phyloP scores from a whole-genome alignment of 2,329 filamentous ascomycete species.

The Trichoderma sp. region DNA sequence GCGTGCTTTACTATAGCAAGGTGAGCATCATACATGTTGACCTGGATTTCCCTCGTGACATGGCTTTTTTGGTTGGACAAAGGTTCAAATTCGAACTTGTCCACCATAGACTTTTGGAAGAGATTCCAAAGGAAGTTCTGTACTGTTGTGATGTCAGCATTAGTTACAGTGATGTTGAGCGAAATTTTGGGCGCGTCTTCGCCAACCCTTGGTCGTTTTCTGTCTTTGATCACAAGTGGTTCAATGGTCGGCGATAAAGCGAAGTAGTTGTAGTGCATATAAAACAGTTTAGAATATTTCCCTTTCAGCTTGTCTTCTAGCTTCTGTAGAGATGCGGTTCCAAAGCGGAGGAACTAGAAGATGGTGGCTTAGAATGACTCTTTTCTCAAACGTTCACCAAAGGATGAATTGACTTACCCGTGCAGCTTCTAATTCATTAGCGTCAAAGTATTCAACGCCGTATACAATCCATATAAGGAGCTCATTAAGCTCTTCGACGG shows the following conservation, averaged over 20 bases:
- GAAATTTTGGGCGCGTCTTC: neutral
- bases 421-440: neutral
- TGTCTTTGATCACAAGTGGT: neutral
- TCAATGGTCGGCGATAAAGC: neutral
- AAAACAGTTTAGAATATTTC: conserved; percentile 1
- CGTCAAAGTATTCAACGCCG: neutral
- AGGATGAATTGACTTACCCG: neutral
- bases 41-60: neutral
- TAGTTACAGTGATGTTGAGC: neutral
- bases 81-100: neutral
- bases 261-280: neutral
- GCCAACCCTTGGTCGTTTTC: neutral
- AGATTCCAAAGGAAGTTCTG: neutral
- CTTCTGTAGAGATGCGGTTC: neutral
- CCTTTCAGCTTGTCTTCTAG: neutral
- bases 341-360: neutral
- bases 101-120: neutral
- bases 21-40: conserved; percentile 8
- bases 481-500: conserved; percentile 1
- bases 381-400: neutral
- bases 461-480: neutral
- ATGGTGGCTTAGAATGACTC: neutral
- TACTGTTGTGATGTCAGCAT: neutral
- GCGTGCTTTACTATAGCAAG: conserved; percentile 7
- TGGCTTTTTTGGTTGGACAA: neutral